Evolutionary conservation across 2,329 filamentous ascomycete genomes (phyloP).

Genomic region (Annulohypoxylon truncatum): DNA sequence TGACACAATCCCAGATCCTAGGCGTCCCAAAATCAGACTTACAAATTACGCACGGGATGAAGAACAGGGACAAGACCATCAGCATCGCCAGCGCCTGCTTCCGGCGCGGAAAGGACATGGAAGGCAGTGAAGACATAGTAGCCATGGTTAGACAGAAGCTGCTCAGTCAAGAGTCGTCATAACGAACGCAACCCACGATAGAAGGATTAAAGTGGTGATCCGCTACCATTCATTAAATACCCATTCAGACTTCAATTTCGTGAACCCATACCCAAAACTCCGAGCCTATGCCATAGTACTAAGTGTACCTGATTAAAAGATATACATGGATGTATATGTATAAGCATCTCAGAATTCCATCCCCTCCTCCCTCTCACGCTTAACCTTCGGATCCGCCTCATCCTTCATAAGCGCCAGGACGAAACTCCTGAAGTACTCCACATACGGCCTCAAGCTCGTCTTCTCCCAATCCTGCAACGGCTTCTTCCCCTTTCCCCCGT

Average conservation of each 20-base stretch:
- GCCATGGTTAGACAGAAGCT: conserved; percentile 43
- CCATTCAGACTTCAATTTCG: conserved; percentile 5
- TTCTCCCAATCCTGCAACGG: conserved; percentile 92
- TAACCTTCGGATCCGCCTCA: conserved; percentile 66
- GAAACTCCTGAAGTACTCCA: conserved; percentile 88
- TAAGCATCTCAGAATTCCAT: conserved; percentile 63
- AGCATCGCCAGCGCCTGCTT: conserved; percentile 45
- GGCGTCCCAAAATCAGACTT: conserved; percentile 72
- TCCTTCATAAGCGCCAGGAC: conserved; percentile 84
- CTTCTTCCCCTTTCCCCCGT: conserved; percentile 45
- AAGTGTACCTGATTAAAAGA: conserved; percentile 2
- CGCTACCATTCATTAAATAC: conserved; percentile 13
- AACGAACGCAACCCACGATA: conserved; percentile 1
- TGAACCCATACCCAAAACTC: conserved; percentile 22
- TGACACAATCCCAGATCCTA: conserved; percentile 59
- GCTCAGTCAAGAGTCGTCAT: conserved; percentile 18
- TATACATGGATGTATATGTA: neutral
- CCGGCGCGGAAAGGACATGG: conserved; percentile 14
- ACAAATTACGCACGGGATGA: conserved; percentile 70
- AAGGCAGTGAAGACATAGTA: conserved; percentile 42
- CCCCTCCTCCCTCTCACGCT: conserved; percentile 66
- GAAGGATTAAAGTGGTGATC: neutral
- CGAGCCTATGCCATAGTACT: conserved; percentile 23
- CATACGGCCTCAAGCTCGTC: conserved; percentile 91
- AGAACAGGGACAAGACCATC: conserved; percentile 73